Evolutionary conservation across 2,329 filamentous ascomycete species (phyloP).

Genomic region (Nemania diffusa): DNA sequence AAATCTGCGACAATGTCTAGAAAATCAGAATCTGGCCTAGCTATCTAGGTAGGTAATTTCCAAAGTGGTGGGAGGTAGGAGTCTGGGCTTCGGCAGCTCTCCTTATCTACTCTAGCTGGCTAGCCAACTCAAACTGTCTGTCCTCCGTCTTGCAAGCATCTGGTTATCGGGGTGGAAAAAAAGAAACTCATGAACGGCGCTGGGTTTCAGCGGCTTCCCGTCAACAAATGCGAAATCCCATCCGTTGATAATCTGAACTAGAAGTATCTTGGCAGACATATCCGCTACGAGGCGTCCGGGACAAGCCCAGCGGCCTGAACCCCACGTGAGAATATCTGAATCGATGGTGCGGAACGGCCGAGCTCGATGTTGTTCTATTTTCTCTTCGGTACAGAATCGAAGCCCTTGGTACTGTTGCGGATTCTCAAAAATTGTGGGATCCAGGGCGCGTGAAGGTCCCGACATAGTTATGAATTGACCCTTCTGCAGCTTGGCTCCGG

Average conservation of each 20-base stretch:
- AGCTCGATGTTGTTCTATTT: slow-evolving; percentile 21
- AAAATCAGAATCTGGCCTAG: too few species aligned
- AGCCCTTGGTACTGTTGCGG: slow-evolving; percentile 24
- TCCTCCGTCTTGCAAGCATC: slow-evolving; percentile 10
- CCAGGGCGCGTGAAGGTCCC: slow-evolving; percentile 2
- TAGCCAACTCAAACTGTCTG: too few species aligned
- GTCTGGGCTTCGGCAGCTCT: too few species aligned
- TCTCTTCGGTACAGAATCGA: slow-evolving; percentile 23
- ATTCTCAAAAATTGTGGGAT: slow-evolving; percentile 19
- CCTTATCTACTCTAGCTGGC: too few species aligned
- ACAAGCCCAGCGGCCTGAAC: slow-evolving; percentile 31
- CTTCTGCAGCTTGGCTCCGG: slow-evolving; percentile 11
- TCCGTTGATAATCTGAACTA: slow-evolving; percentile 32
- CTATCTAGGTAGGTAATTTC: too few species aligned
- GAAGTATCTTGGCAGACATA: slow-evolving; percentile 32
- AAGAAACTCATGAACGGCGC: slow-evolving; percentile 27
- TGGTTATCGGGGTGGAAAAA: slow-evolving; percentile 26
- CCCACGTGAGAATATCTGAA: slow-evolving; percentile 34
- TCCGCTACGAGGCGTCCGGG: slow-evolving; percentile 33
- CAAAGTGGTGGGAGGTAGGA: too few species aligned
- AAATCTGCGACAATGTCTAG: too few species aligned
- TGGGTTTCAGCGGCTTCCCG: slow-evolving; percentile 12
- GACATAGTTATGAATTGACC: slow-evolving; percentile 29
- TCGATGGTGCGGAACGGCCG: slow-evolving; percentile 33
- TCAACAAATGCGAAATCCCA: slow-evolving; percentile 33